Evolutionary conservation across 192 early-diverging fungal species (phyloP), one percentile per base, ranked within the genome.

Genomic region (Lunasporangiospora selenospora): DNA sequence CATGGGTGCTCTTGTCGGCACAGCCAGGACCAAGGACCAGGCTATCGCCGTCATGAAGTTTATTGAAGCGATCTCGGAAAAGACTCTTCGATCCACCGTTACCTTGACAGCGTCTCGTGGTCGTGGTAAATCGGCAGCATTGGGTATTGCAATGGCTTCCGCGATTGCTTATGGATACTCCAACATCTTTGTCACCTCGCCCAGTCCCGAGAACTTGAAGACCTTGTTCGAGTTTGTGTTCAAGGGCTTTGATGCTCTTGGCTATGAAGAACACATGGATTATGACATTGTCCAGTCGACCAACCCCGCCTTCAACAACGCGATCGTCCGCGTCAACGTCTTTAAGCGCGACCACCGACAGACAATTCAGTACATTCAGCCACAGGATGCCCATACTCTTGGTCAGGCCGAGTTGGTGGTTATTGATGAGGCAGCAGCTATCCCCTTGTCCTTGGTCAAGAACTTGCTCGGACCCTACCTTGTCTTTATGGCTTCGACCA

Each of bases 241-340:
- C 84, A 94, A 95, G 77, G 94, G 93, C 16, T 97, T 99, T 61
- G 96, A 99, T 77, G 95, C 95, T 19, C 85, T 99, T 47, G 90
- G 93, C n/a, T 99, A 97, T 67, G 93, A 97, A 62, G 97, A 99
- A 75, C 97, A 99, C 76, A 81, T 96, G 75, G 97, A 99, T 81
- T 99, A 99, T 57, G 95, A 98, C 75, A 96, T 99, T 67, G 86
- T 98, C n/a, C 97, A 98, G 80, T 93, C 92, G 16, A 97, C 94
- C 58, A 95, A 97, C 80, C 94, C 95, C 15, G 94, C 89, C 12
- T 93, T 96, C 77, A 92, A 95, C 71, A 95, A 96, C 65, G 92
- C 95, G 13, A 91, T 99, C 33, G 97, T 99, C 21, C 77, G 96
- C 39, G 94, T 99, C 32, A 97, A 98, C 67, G 87, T 99, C 53